Conservation (phyloP, 1,139 yeast genomes). For the Petasospora rhodanensis region DNA sequence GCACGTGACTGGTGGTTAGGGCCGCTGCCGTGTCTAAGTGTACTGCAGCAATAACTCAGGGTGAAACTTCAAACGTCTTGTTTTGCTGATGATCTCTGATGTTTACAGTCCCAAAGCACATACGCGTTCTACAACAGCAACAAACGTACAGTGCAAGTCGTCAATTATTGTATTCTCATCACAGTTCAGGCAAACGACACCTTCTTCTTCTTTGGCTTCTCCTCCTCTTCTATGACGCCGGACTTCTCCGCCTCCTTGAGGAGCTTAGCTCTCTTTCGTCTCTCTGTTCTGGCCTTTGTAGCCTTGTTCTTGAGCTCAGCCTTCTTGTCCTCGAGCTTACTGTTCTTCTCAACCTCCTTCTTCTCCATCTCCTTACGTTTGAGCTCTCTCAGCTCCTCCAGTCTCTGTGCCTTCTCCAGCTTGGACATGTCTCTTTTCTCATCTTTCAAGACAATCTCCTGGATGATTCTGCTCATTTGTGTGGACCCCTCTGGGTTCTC, state of each 20-base stretch:
- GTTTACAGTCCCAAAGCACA: no score
- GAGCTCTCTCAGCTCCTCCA: slow-evolving; percentile 85
- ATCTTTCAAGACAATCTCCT: slow-evolving; percentile 74
- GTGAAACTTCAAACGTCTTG: no score
- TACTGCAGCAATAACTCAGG: no score
- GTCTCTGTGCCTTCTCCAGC: slow-evolving; percentile 80
- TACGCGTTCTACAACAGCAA: no score
- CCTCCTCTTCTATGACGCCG: slow-evolving; percentile 21
- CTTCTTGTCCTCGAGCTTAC: slow-evolving; percentile 73
- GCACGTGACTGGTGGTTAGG: no score
- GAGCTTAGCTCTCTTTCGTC: slow-evolving; percentile 67
- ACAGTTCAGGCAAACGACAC: slow-evolving; percentile 28
- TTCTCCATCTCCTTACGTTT: slow-evolving; percentile 83
- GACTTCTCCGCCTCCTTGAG: slow-evolving; percentile 30
- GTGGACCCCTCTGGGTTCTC: slow-evolving; percentile 56
- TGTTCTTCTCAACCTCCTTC: slow-evolving; percentile 67
- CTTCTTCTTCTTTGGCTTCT: slow-evolving; percentile 33
- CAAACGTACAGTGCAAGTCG: no score
- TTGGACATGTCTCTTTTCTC: slow-evolving; percentile 86
- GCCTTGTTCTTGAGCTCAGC: slow-evolving; percentile 70
- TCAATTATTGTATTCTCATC: not conserved
- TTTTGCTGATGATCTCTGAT: no score
- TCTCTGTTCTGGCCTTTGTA: slow-evolving; percentile 56
- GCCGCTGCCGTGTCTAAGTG: no score
- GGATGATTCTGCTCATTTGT: slow-evolving; percentile 62